Evolutionary conservation across 2,329 filamentous ascomycete species (phyloP).

Genomic region (Whalleya microplaca): DNA sequence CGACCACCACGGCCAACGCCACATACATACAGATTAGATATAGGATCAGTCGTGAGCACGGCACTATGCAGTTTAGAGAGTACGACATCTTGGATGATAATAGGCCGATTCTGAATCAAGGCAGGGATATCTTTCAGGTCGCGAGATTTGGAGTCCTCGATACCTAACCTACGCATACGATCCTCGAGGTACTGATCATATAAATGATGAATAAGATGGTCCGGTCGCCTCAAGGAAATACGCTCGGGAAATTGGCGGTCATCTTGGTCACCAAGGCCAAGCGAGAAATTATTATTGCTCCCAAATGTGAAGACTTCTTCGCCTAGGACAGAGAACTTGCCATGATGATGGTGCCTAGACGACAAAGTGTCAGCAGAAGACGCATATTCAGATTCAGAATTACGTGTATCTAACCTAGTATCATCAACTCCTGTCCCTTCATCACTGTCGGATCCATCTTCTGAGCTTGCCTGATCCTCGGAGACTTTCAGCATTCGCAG

Average conservation of each 20-base stretch:
- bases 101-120: slow-evolving; percentile 70
- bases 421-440: slow-evolving; percentile 44
- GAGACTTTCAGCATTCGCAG: slow-evolving; percentile 64
- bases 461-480: slow-evolving; percentile 41
- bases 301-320: slow-evolving; percentile 94
- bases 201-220: slow-evolving; percentile 74
- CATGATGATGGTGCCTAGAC: slow-evolving; percentile 35
- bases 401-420: slow-evolving; percentile 27
- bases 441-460: slow-evolving; percentile 60
- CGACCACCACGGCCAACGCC: slow-evolving; percentile 90
- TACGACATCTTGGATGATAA: slow-evolving; percentile 78
- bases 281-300: slow-evolving; percentile 91
- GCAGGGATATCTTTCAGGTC: slow-evolving; percentile 66
- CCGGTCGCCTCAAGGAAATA: slow-evolving; percentile 74
- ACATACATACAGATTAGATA: slow-evolving; percentile 90
- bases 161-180: slow-evolving; percentile 32
- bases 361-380: slow-evolving; percentile 31
- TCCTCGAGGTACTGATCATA: slow-evolving; percentile 68
- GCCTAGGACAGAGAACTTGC: slow-evolving; percentile 48
- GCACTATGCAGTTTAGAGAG: slow-evolving; percentile 94
- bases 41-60: slow-evolving; percentile 81
- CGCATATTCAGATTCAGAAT: slow-evolving; percentile 27
- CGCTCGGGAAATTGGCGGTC: slow-evolving; percentile 93
- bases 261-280: slow-evolving; percentile 94
- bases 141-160: slow-evolving; percentile 38